These are phyloP conservation scores for Coffea eugenioides DNA, from an alignment of 257 asterid species.

Conservation along the genomic window DNA sequence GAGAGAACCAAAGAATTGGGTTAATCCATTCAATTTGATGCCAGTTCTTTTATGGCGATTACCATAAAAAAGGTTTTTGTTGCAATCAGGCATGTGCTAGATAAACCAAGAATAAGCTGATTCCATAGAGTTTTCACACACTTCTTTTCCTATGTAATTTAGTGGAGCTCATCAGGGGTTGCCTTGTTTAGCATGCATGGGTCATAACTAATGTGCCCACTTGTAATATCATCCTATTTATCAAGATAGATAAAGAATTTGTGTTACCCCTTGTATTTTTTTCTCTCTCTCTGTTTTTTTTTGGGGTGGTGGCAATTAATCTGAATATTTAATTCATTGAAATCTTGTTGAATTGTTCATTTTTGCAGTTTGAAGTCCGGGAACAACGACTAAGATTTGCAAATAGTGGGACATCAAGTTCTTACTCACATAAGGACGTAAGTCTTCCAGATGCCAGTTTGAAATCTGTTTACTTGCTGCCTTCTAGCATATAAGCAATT, in stretches of 20 bases:
- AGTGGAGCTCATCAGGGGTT: background rate
- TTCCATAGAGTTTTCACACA: background rate
- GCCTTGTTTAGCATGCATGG: background rate
- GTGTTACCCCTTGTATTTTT: background rate
- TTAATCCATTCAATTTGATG: background rate
- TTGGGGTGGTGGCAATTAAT: background rate
- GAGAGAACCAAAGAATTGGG: background rate
- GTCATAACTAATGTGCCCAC: background rate
- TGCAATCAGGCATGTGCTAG: background rate
- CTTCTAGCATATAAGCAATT: constrained; percentile 18
- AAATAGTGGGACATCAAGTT: constrained; percentile 72
- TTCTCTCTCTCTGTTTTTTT: background rate
- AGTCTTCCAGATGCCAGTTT: constrained; percentile 14
- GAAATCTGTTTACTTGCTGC: constrained; percentile 15
- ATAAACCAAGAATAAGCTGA: background rate
- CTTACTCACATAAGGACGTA: constrained; percentile 90
- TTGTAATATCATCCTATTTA: background rate
- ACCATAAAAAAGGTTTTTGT: background rate
- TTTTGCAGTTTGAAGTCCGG: constrained; percentile 55
- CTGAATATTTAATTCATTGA: background rate
- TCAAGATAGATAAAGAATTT: background rate
- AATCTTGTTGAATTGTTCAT: constrained; percentile 16
- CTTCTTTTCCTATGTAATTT: background rate
- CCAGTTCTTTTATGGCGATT: background rate
- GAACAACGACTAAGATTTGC: constrained; percentile 82